Base-by-base conservation (phyloP, 1,284 basidiomycete genomes). In the Irpex rosettiformis region DNA sequence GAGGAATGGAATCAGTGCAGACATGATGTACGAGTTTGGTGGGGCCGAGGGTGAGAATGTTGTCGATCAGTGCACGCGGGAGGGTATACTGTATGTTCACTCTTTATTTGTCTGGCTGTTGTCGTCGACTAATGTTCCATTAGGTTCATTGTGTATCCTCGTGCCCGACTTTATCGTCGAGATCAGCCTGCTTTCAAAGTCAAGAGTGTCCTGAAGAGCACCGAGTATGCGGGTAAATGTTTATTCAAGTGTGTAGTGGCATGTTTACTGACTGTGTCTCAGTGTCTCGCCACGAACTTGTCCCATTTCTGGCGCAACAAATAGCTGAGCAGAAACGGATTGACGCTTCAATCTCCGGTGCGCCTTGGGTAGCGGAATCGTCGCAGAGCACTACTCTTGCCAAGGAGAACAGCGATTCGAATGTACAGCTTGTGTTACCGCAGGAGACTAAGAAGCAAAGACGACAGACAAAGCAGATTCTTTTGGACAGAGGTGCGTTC, bases 21-120 rank as follows among this genome's bases (percentile, higher is more conserved):
- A 95, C 72, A 74, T 95, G 61, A 93, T 94, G 85, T 94, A 94
- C 66, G 91, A 93, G 61, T 79, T 80, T 4, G 86, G 83, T 8
- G 83, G 85, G 60, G 70, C 74, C 4, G 85, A 88, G 56, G 78
- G 82, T 60, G 87, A 89, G 70, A 84, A 80, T 58, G 79, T 88
- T 63, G 71, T 83, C 18, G 86, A 88, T 48, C 72, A 82, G 28
- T 93, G 90, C 66, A 73, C 74, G n/a, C 75, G 84, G 22, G 90
- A 93, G 69, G 90, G 91, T 11, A 91, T 93, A 47, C 67, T 93
- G 90, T 92, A 65, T 60, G 87, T 76, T 3, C 6, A 13, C n/a
- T 16, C n/a, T 29, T 37, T 1, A 3, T 11, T 13, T 47, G n/a
- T 56, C 53, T 21, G 16, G 3, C 30, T 42, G 28, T 22, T 57